Conservation (phyloP, 129 eudicot species). For the Deinandra increscens region DNA sequence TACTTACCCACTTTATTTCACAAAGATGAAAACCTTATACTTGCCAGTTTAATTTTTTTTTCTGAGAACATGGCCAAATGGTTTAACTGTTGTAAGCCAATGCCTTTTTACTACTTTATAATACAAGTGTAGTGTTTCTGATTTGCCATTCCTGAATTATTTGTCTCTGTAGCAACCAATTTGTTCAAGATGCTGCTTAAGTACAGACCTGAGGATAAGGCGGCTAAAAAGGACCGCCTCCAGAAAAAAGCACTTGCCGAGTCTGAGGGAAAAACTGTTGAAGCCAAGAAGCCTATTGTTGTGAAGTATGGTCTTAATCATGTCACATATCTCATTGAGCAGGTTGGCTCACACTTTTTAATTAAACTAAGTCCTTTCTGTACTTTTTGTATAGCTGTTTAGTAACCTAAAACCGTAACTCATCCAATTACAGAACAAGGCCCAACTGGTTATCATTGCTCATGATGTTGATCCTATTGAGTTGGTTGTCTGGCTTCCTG, state of each 20-base stretch:
- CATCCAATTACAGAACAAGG: too few relatives aligned
- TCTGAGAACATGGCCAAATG: too few relatives aligned
- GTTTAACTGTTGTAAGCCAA: not conserved
- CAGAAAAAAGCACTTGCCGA: slow-evolving; percentile 74
- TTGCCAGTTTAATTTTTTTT: too few relatives aligned
- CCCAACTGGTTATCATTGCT: too few relatives aligned
- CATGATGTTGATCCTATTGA: too few relatives aligned
- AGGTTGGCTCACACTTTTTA: slow-evolving; percentile 30
- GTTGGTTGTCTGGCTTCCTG: too few relatives aligned
- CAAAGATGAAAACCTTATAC: too few relatives aligned
- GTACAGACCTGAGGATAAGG: slow-evolving; percentile 80
- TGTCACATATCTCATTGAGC: slow-evolving; percentile 81
- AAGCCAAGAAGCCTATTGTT: slow-evolving; percentile 68
- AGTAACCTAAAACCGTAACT: not conserved
- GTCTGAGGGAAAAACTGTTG: slow-evolving; percentile 65
- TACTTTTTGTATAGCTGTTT: not conserved
- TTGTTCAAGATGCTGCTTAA: slow-evolving; percentile 82
- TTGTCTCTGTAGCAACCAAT: slow-evolving; percentile 57
- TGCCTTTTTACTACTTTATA: not conserved
- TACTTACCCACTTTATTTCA: too few relatives aligned
- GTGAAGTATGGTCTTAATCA: slow-evolving; percentile 14
- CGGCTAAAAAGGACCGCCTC: slow-evolving; percentile 71
- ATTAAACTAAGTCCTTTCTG: not conserved
- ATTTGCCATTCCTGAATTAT: not conserved
- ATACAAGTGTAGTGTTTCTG: too few relatives aligned